phyloP scores from a whole-genome alignment of 495 filamentous ascomycete species.

The Xylaria castorea region DNA sequence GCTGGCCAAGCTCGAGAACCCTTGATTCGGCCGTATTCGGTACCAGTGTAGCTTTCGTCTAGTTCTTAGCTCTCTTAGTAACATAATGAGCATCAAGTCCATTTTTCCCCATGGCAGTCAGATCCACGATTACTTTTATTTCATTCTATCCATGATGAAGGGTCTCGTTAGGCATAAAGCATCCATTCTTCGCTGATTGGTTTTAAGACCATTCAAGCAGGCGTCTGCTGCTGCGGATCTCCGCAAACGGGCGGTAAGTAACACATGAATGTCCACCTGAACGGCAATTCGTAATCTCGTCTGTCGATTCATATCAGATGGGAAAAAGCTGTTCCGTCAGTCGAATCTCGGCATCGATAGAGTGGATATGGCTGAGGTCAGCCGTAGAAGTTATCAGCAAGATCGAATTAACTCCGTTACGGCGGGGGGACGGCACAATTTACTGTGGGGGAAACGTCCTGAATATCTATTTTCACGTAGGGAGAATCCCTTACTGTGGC shows the following conservation, averaged over 20 bases:
- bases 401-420: background rate
- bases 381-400: background rate
- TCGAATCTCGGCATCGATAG: background rate
- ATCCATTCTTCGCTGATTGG: background rate
- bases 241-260: background rate
- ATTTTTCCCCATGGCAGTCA: background rate
- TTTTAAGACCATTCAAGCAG: background rate
- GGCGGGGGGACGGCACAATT: background rate
- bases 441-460: background rate
- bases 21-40: slow-evolving; percentile 39
- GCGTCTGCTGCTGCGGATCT: background rate
- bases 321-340: background rate
- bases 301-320: background rate
- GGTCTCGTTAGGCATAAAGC: background rate
- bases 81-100: background rate
- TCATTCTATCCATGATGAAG: too few species aligned
- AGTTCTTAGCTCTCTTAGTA: slow-evolving; percentile 3
- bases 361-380: slow-evolving; percentile 13
- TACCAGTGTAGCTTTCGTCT: slow-evolving; percentile 21
- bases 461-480: too few species aligned
- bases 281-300: background rate
- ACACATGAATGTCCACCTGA: background rate
- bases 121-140: background rate
- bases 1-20: slow-evolving; percentile 8
- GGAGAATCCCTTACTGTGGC: background rate